Conservation (phyloP, 1,139 yeast species). For the Pichia sp. region DNA sequence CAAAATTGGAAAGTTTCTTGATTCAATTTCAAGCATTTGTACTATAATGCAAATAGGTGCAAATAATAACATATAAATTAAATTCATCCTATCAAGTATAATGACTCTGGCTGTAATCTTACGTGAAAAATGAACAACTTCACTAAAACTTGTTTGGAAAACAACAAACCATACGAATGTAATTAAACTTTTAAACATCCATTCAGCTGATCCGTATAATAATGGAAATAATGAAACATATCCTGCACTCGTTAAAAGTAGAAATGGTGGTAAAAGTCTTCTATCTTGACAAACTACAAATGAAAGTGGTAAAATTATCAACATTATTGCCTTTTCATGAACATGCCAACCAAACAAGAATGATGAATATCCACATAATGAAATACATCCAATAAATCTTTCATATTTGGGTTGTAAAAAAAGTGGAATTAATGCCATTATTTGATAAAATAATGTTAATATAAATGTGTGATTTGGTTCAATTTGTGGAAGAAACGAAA, state of each 20-base stretch:
- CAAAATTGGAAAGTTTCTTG: conserved; percentile 42
- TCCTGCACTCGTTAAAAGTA: conserved; percentile 68
- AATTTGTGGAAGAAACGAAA: conserved; percentile 72
- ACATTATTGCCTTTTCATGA: conserved; percentile 89
- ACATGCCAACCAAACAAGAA: conserved; percentile 98
- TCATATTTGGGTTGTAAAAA: conserved; percentile 67
- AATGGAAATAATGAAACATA: conserved; percentile 86
- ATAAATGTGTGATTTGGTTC: conserved; percentile 72
- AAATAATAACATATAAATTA: conserved; percentile 61
- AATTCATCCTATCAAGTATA: conserved; percentile 63
- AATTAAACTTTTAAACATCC: conserved; percentile 67
- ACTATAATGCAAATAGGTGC: conserved; percentile 54
- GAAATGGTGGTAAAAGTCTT: conserved; percentile 61
- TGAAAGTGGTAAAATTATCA: conserved; percentile 83
- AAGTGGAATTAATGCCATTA: conserved; percentile 69
- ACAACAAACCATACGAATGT: conserved; percentile 83
- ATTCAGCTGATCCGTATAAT: conserved; percentile 73
- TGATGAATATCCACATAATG: conserved; percentile 86
- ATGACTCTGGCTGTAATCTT: conserved; percentile 37
- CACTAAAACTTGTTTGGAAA: conserved; percentile 63
- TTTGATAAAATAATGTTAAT: conserved; percentile 74
- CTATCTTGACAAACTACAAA: conserved; percentile 69
- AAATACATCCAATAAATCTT: conserved; percentile 74
- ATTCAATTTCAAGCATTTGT: conserved; percentile 50
- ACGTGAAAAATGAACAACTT: conserved; percentile 52